Base-by-base conservation (phyloP, 2,329 filamentous ascomycete species). In the Claviceps arundinis region DNA sequence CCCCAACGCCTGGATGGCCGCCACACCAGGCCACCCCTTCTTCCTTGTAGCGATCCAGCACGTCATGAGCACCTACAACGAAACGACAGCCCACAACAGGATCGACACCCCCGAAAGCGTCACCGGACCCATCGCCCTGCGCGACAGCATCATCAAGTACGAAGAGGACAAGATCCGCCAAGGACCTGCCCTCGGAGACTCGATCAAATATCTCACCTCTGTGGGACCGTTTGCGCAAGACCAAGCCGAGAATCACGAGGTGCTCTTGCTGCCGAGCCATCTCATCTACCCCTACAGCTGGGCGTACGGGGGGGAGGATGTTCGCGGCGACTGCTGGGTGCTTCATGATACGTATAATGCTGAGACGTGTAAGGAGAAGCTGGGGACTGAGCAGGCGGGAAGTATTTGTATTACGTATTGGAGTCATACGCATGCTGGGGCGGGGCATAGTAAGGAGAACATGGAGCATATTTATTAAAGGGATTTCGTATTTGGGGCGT, bases 1-100 rank as follows among this genome's bases (percentile, higher is more conserved):
- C 24, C 65, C 65, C 42, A 68, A 68, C 47, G 66, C 65, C 3
- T 68, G 64, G 65, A 68, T 67, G 65, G 64, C 63, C 5, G 57
- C 65, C 2, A 62, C 64, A 1, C 66, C 64, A 0, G 61, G 63
- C 17, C 64, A 68, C 48, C 61, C 65, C 1, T 64, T 68, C 53
- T 66, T 65, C 54, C 58, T 67, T 7, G 49, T 59, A 9, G 30
- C 46, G 16, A 40, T 64, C 16, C 44, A 64, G 37, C 17, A 34
- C 13, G n/a, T 55, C 37, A 44, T 47, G 14, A 8, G 17, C 24
- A n/a, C 13, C 14, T 34, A 13, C 43, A 46, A 46, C 16, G 5
- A 22, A 16, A 26, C 11, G 16, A n/a, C 7, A 6, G 7, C 24
- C 24, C 7, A 19, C 1, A n/a, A 7, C 5, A 5, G 2, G 9